phyloP scores from a whole-genome alignment of 805 yeast genomes.

The Ogataea nonfermentans region DNA sequence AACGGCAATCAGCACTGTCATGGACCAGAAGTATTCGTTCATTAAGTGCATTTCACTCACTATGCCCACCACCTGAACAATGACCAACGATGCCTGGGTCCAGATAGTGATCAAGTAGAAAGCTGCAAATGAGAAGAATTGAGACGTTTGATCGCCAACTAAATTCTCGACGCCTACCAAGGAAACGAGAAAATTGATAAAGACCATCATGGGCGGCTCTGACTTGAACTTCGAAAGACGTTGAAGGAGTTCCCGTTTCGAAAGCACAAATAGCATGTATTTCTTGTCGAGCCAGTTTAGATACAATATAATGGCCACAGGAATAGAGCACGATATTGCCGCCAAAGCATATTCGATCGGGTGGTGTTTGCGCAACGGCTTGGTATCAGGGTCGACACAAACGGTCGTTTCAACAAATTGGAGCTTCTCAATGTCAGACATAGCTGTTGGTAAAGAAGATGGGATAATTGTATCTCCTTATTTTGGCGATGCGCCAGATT shows the following conservation, averaged over 20 bases:
- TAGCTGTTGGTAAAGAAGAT: neutral
- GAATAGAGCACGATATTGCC: slow-evolving; percentile 5
- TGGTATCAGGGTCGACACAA: neutral
- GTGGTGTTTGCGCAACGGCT: slow-evolving; percentile 1
- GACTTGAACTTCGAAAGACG: slow-evolving; percentile 12
- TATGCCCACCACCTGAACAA: slow-evolving; percentile 12
- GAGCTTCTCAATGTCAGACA: slow-evolving; percentile 10
- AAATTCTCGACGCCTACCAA: slow-evolving; percentile 16
- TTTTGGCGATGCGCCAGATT: slow-evolving; percentile 8
- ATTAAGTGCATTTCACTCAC: slow-evolving; percentile 11
- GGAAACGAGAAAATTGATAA: slow-evolving; percentile 14
- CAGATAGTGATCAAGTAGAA: slow-evolving; percentile 15
- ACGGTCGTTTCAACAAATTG: slow-evolving; percentile 1
- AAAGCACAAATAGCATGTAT: slow-evolving; percentile 10
- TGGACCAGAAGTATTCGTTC: slow-evolving; percentile 13
- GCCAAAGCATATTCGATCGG: slow-evolving; percentile 7
- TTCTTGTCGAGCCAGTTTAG: slow-evolving; percentile 16
- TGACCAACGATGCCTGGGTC: slow-evolving; percentile 17
- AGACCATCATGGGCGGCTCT: slow-evolving; percentile 12
- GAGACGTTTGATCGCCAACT: slow-evolving; percentile 5
- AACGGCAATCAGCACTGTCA: slow-evolving; percentile 6
- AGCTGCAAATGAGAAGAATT: slow-evolving; percentile 9
- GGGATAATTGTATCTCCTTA: slow-evolving; percentile 6
- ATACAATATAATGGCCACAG: slow-evolving; percentile 10
- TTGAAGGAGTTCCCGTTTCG: slow-evolving; percentile 6